Evolutionary conservation across 345 rosid species (phyloP), one percentile per base, ranked within the genome.

Genomic region (Draba incana): DNA sequence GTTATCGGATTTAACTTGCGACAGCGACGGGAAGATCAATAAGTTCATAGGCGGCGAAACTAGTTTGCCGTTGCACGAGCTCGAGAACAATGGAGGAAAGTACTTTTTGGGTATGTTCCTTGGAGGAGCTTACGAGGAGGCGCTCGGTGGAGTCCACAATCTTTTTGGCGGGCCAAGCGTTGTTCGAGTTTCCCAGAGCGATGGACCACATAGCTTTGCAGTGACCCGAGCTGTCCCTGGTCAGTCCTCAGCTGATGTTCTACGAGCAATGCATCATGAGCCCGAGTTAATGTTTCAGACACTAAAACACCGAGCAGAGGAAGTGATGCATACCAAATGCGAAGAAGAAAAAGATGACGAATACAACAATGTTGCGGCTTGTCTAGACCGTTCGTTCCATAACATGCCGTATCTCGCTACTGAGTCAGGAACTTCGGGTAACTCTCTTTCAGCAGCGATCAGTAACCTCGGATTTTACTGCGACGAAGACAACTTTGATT

Each of bases 41-140:
- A 92, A 78, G 78, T 94, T 94, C 82, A 92, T 94, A 13, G 97
- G 97, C 12, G 98, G 97, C 0, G 90, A 88, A 70, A 71, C 93
- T 0, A 88, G 86, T 79, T 69, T 95, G 84, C 98, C 98, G 0
- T 83, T 95, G n/a, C 99, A 95, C 64, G 93, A 89, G 68, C 69
- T 94, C 15, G 84, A 80, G 50, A 85, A 84, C 46, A 57, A 52
- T 10, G 77, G 61, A 14, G 81, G 76, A 10, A 63, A 49, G 11
- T 95, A 95, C 79, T 89, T 61, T 67, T 45, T 95, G 87, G 99
- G 99, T 65, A 95, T 95, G 99, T 95, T 95, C 61, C 80, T 95
- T 73, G 98, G 96, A 13, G 99, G 99, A 73, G 99, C 99, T 71
- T 95, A 95, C 28, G 92, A 95, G 83, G 98, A 95, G 83, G 99